Percentiles rank a stretch among this genome's conserved stretches.
These are phyloP conservation scores for Biscogniauxia marginata DNA, from an alignment of 2,329 filamentous ascomycete genomes.

Conservation along the genomic window DNA sequence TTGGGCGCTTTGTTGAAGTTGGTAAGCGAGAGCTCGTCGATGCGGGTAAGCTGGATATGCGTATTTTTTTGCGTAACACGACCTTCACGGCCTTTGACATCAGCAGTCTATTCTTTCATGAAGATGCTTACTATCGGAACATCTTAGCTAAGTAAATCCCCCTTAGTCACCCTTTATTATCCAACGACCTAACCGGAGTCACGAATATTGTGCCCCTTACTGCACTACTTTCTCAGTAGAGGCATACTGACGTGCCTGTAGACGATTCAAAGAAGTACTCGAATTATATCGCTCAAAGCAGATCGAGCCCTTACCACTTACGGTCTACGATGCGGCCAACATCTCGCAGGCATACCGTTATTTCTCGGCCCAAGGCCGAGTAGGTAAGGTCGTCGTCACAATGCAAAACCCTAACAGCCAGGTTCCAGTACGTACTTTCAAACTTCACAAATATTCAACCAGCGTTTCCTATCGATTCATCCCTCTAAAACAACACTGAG, in stretches of 20 bases:
- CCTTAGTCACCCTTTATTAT: conserved; percentile 8
- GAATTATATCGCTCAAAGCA: neutral
- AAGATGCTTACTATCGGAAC: no score
- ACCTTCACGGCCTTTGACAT: conserved; percentile 42
- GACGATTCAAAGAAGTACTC: no score
- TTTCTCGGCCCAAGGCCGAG: neutral
- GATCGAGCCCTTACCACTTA: neutral
- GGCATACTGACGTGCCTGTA: no score
- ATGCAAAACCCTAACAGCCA: conserved; percentile 1
- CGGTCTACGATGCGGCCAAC: conserved; percentile 1
- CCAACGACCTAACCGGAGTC: neutral
- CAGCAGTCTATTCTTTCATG: no score
- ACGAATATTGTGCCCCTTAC: no score
- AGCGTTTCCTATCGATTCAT: no score
- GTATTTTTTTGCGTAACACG: conserved; percentile 37
- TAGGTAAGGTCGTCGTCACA: conserved; percentile 9
- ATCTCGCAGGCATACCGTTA: conserved; percentile 4
- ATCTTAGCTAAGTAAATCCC: no score
- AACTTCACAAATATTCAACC: no score
- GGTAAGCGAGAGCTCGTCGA: conserved; percentile 36
- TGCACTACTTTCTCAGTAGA: no score
- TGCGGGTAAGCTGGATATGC: conserved; percentile 37
- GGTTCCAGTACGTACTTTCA: no score
- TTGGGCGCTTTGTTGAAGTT: conserved; percentile 41
- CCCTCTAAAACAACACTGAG: no score